Evolutionary conservation across 2,329 filamentous ascomycete genomes (phyloP).

Genomic region (Pseudogymnoascus sp.): DNA sequence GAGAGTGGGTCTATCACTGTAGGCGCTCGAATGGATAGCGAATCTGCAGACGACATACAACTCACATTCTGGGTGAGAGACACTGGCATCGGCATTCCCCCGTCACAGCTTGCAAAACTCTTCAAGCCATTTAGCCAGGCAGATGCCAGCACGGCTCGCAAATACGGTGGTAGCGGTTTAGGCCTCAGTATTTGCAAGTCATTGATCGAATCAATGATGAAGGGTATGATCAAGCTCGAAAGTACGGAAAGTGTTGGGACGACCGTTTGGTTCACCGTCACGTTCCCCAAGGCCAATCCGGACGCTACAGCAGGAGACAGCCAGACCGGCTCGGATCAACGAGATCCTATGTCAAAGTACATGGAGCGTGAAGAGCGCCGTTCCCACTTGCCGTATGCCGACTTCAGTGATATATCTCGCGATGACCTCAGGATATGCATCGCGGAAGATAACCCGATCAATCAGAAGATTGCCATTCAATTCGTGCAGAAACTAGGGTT

Average conservation of each 20-base stretch:
- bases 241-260: conserved; percentile 65
- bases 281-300: conserved; percentile 70
- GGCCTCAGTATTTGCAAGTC: conserved; percentile 92
- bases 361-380: conserved; percentile 30
- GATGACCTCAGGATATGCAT: conserved; percentile 81
- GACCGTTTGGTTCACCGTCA: conserved; percentile 69
- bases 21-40: conserved; percentile 61
- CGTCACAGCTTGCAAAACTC: conserved; percentile 71
- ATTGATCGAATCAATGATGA: conserved; percentile 85
- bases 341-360: conserved; percentile 33
- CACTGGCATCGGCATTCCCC: conserved; percentile 83
- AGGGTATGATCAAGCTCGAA: conserved; percentile 74
- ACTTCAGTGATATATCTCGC: conserved; percentile 65
- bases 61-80: conserved; percentile 82
- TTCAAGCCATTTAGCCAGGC: conserved; percentile 92
- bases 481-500: conserved; percentile 84
- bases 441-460: conserved; percentile 91
- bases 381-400: conserved; percentile 42
- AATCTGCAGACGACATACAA: conserved; percentile 60
- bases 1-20: conserved; percentile 80
- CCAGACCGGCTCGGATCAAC: conserved; percentile 28
- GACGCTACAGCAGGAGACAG: conserved; percentile 50
- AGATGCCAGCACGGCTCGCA: conserved; percentile 79
- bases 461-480: conserved; percentile 86
- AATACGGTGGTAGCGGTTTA: conserved; percentile 85